These are phyloP conservation scores for Cocos nucifera DNA, from an alignment of 176 grass and related monocot genomes.

Conservation along the genomic window DNA sequence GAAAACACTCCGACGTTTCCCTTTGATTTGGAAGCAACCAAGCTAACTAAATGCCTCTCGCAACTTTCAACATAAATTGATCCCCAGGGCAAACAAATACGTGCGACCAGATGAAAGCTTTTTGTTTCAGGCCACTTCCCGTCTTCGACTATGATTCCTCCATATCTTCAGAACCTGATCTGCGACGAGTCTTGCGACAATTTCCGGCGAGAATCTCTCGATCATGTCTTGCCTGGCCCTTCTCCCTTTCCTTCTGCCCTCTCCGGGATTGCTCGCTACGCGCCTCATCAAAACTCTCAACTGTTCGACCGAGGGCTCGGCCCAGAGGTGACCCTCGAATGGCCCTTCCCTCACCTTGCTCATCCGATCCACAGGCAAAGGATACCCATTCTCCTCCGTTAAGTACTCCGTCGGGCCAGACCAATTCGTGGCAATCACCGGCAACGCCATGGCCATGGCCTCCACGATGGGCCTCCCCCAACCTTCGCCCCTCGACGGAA, in stretches of 20 bases:
- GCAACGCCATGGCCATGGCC: constrained; percentile 63
- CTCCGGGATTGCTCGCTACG: constrained; percentile 23
- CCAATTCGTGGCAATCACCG: constrained; percentile 60
- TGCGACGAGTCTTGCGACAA: constrained; percentile 40
- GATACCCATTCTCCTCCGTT: constrained; percentile 58
- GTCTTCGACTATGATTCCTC: background rate
- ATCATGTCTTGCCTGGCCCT: constrained; percentile 54
- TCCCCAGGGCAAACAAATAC: no score
- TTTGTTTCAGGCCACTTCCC: no score
- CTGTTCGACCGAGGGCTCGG: constrained; percentile 36
- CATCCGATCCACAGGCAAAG: constrained; percentile 29
- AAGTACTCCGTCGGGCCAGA: constrained; percentile 58
- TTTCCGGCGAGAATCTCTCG: constrained; percentile 37
- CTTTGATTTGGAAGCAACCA: no score
- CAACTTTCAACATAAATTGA: no score
- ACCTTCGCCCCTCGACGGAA: constrained; percentile 52
- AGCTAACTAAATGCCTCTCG: no score
- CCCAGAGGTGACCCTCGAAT: constrained; percentile 51
- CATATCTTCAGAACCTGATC: constrained; percentile 22
- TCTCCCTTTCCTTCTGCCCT: constrained; percentile 39
- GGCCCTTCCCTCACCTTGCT: constrained; percentile 38
- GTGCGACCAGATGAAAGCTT: no score
- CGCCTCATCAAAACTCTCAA: constrained; percentile 50
- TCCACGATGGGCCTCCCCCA: constrained; percentile 60
- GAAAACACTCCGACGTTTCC: no score